Evolutionary conservation across 1,139 yeast genomes (phyloP), one percentile per base, ranked within the genome.

Genomic region (Sugiyamaella novakii): DNA sequence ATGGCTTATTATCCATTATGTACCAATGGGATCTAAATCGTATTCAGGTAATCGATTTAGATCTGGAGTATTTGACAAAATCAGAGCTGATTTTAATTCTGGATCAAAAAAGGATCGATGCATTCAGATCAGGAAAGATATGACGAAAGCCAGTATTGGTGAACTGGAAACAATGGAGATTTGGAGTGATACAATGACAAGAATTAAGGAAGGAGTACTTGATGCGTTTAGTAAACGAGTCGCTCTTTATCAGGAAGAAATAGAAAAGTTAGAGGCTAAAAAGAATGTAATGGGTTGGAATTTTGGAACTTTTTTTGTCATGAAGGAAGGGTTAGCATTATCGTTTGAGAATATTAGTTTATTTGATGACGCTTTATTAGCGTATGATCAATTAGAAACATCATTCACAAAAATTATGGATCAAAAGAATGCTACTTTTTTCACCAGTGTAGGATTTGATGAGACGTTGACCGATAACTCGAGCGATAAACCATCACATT

Each of bases 1-100:
- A 51, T 85, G 92, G 86, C 71, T 80, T 56, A 75, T 88, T 14
- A 68, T 87, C 0, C 74, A 80, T 49, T 80, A 77, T 59, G 65
- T 75, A 1, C 80, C 85, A 0, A 62, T 58, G 7, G 77, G 73
- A 25, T 65, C 67, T 22, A 74, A 75, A 75, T 72, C 53, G 51
- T 66, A 43, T 47, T 63, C 63, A 7, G 60, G 63, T 17, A 75
- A 76, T 50, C 72, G 75, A 25, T 73, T 81, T 49, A 79, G 80
- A 50, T 76, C 80, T 1, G 79, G 83, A 3, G 73, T 80, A 1
- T 78, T 77, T 59, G 86, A 84, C 54, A 87, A 88, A 62, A 67
- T 88, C 47, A 77, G 74, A 51, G 61, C 73, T 2, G 96, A 88
- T 62, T 87, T 87, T 65, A 82, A 79, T 49, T 56, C 66, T 7